Evolutionary conservation across 2,329 filamentous ascomycete genomes (phyloP).

Genomic region (Teratosphaeria zuluensis): DNA sequence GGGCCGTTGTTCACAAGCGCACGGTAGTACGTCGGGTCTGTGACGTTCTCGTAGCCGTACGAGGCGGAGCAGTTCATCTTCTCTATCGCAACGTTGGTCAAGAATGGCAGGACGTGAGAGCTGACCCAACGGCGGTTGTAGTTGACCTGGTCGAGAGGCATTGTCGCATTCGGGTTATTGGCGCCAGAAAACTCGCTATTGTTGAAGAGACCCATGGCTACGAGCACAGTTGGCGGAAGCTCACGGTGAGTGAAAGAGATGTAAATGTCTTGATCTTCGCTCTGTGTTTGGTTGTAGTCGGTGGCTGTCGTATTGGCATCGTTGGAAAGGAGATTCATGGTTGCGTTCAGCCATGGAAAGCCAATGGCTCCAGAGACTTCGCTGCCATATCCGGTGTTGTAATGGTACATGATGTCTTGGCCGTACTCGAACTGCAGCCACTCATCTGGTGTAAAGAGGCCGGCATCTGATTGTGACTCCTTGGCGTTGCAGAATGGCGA

Average conservation of each 20-base stretch:
- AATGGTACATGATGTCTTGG: slow-evolving; percentile 60
- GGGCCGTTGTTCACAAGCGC: slow-evolving; percentile 43
- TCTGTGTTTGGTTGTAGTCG: slow-evolving; percentile 3
- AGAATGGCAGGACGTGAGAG: slow-evolving; percentile 54
- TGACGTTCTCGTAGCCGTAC: slow-evolving; percentile 41
- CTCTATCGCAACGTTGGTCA: slow-evolving; percentile 58
- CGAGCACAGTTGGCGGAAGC: slow-evolving; percentile 55
- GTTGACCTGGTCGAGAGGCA: slow-evolving; percentile 55
- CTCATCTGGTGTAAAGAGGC: slow-evolving; percentile 52
- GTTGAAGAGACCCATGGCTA: slow-evolving; percentile 61
- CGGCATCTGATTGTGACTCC: background rate
- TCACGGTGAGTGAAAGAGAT: slow-evolving; percentile 62
- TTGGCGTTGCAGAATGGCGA: slow-evolving; percentile 54
- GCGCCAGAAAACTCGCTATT: slow-evolving; percentile 49
- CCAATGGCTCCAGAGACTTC: slow-evolving; percentile 49
- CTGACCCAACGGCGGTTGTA: slow-evolving; percentile 54
- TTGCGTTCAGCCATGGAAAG: slow-evolving; percentile 58
- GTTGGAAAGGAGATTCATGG: slow-evolving; percentile 42
- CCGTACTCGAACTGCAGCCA: slow-evolving; percentile 56
- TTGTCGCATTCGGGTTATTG: slow-evolving; percentile 51
- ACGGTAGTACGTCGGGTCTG: slow-evolving; percentile 35
- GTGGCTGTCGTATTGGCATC: slow-evolving; percentile 17
- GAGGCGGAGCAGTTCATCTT: slow-evolving; percentile 50
- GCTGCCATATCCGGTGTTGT: slow-evolving; percentile 58
- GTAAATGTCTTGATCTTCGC: slow-evolving; percentile 49